Base-by-base conservation (phyloP, 306 rosid species). In the Fragaria iinumae region DNA sequence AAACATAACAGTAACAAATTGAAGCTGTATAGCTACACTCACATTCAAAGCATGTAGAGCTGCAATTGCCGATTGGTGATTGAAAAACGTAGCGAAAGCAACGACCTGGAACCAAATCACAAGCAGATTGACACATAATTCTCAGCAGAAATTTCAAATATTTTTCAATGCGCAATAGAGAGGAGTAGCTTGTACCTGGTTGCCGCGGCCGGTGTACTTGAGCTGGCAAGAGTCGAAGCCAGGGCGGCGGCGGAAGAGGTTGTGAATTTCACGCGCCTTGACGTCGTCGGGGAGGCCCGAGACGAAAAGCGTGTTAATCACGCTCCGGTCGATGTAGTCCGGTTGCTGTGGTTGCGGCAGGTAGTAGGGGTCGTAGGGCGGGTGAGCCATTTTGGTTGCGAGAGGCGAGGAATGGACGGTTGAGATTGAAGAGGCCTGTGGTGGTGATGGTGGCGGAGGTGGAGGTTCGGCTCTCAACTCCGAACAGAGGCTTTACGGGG, bases 211-310 rank as follows among this genome's bases (percentile, higher is more conserved):
- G 53, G 98, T 91, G 83, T 94, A 95, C 92, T 95, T 92, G 87
- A 95, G 98, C 86, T 95, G 98, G 87, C 96, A 95, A 49, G 90
- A 87, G 73, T 92, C 96, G 84, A 95, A 92, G 45, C 98, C 98
- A 1, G 92, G 96, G 2, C 97, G 91, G 5, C 98, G 95, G 75
- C 98, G 96, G 79, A 95, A 95, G 72, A 95, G 98, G 89, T 95
- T 95, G 83, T 95, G 96, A 71, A 95, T 95, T 83, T 95, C 98
- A 74, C 97, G 98, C 76, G 97, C 89, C 88, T 87, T 92, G 27
- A 95, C 86, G 80, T 95, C 98, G 87, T 92, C 98, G 1, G 98
- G 98, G 78, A 95, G 93, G 41, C 98, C 98, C 5, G 98, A 95
- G 70, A 95, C 89, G 86, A 95, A 95, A 71, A 95, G 96, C 25